Conservation (phyloP, 805 yeast species). For the Clavispora asparagi region DNA sequence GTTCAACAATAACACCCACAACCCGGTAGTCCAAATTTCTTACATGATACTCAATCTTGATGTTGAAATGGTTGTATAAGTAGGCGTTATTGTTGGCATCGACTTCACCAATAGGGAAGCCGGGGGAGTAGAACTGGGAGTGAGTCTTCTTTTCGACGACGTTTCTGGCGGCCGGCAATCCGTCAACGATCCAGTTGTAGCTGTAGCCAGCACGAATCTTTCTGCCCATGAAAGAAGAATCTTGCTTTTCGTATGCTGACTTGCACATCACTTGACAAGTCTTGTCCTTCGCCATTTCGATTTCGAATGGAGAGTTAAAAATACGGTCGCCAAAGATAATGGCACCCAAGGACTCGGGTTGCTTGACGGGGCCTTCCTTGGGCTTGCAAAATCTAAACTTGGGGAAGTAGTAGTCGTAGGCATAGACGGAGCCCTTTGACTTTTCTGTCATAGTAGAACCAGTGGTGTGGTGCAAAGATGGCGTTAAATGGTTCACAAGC, state of each 20-base stretch:
- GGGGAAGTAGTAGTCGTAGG: slow-evolving; percentile 79
- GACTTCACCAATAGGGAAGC: slow-evolving; percentile 73
- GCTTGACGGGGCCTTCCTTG: slow-evolving; percentile 56
- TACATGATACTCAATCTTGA: slow-evolving; percentile 76
- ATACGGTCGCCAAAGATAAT: slow-evolving; percentile 94
- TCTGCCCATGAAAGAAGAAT: slow-evolving; percentile 70
- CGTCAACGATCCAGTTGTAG: slow-evolving; percentile 92
- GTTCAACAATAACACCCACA: slow-evolving; percentile 81
- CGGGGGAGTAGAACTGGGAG: slow-evolving; percentile 65
- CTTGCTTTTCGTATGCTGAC: slow-evolving; percentile 54
- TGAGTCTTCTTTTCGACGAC: slow-evolving; percentile 55
- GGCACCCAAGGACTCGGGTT: slow-evolving; percentile 87
- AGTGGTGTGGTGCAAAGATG: slow-evolving; percentile 47
- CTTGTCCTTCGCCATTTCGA: slow-evolving; percentile 70
- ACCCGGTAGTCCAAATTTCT: slow-evolving; percentile 72
- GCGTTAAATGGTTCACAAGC: slow-evolving; percentile 86
- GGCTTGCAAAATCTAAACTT: slow-evolving; percentile 85
- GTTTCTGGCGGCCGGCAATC: slow-evolving; percentile 81
- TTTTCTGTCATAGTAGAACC: slow-evolving; percentile 24
- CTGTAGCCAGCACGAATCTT: slow-evolving; percentile 77
- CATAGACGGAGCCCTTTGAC: slow-evolving; percentile 55
- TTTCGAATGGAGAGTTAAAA: slow-evolving; percentile 82
- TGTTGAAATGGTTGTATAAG: slow-evolving; percentile 76
- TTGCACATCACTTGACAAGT: slow-evolving; percentile 67
- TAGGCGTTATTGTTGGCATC: slow-evolving; percentile 54